Conservation (phyloP, 805 yeast species). For the Priceomyces fermenticarens region DNA sequence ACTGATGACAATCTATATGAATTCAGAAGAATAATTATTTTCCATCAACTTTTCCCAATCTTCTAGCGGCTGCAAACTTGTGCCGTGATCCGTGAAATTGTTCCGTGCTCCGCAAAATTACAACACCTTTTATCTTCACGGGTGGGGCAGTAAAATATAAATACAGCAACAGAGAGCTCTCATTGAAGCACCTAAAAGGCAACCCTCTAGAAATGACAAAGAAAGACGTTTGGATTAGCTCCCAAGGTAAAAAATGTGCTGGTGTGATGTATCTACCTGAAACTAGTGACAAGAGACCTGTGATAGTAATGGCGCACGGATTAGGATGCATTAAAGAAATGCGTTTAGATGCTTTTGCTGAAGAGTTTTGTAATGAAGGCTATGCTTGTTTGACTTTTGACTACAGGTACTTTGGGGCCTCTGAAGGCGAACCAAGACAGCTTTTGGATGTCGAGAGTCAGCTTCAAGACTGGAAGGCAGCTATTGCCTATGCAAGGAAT, state of each 20-base stretch:
- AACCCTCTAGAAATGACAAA: too few relatives aligned
- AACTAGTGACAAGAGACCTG: background rate
- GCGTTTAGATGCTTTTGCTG: constrained; percentile 3
- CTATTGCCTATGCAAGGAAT: constrained; percentile 1
- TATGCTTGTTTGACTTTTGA: constrained; percentile 1
- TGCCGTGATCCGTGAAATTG: too few relatives aligned
- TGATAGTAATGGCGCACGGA: constrained; percentile 2
- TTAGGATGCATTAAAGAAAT: constrained; percentile 2
- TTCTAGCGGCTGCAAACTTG: too few relatives aligned
- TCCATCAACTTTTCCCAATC: too few relatives aligned
- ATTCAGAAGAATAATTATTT: too few relatives aligned
- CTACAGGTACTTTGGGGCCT: constrained; percentile 2
- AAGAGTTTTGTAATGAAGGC: constrained; percentile 3
- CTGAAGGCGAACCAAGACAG: constrained; percentile 1
- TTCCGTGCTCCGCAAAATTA: too few relatives aligned
- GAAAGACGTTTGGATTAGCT: constrained; percentile 2
- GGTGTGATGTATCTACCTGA: background rate
- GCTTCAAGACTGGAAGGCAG: constrained; percentile 2
- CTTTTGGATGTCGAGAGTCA: constrained; percentile 2
- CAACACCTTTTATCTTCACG: too few relatives aligned
- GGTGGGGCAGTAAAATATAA: too few relatives aligned
- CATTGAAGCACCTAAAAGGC: too few relatives aligned
- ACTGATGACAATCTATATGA: too few relatives aligned
- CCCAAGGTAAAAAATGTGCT: constrained; percentile 2
- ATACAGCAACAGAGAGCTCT: too few relatives aligned